Conservation (phyloP, 169 alveolate genomes). For the Plasmodium sp. region DNA sequence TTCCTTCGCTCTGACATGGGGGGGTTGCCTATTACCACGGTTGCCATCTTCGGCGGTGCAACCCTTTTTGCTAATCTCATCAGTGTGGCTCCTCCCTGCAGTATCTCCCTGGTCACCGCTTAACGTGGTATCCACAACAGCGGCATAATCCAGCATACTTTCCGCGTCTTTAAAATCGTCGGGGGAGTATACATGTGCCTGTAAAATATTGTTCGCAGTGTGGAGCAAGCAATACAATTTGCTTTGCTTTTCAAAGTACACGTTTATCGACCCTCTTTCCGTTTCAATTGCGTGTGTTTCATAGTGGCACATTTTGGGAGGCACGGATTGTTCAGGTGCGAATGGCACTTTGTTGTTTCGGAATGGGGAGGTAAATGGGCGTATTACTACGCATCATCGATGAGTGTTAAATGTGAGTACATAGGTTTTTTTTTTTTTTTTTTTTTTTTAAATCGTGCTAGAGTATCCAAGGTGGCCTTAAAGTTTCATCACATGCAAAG, state of each 20-base stretch:
- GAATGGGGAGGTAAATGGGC: neutral
- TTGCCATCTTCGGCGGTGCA: neutral
- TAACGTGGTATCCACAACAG: neutral
- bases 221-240: constrained; percentile 63
- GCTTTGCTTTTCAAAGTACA: constrained; percentile 62
- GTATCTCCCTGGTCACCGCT: neutral
- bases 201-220: constrained; percentile 68
- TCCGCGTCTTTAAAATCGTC: constrained; percentile 49
- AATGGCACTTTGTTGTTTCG: neutral
- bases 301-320: constrained; percentile 52
- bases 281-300: constrained; percentile 36
- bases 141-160: neutral
- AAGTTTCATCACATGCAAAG: neutral
- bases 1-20: neutral
- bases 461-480: neutral
- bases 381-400: neutral
- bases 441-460: neutral
- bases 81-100: neutral
- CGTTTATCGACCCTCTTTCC: constrained; percentile 51
- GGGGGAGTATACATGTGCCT: constrained; percentile 55
- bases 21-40: neutral
- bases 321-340: neutral
- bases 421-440: neutral
- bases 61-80: neutral
- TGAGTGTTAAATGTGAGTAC: neutral